Percentiles rank a stretch among this genome's conserved stretches.
These are phyloP conservation scores for Mucor irregularis DNA, from an alignment of 371 early-diverging fungal species.

Conservation along the genomic window DNA sequence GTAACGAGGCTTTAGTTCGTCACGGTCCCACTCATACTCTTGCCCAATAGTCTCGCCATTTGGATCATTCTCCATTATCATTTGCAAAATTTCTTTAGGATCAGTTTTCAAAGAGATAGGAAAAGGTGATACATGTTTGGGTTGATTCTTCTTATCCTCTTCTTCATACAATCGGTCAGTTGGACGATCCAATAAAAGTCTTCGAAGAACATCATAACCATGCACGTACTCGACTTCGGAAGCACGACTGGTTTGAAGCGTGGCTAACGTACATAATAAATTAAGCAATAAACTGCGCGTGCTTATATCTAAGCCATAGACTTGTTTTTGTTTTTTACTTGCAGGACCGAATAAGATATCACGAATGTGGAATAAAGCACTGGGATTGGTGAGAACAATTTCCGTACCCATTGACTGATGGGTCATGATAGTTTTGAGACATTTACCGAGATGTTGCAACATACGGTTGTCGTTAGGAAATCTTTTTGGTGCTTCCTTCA, in stretches of 20 bases:
- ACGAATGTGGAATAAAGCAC: constrained; percentile 41
- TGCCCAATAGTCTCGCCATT: constrained; percentile 16
- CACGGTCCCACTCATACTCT: constrained; percentile 17
- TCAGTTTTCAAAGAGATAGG: constrained; percentile 48
- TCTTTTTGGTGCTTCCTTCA: constrained; percentile 44
- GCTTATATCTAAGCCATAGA: constrained; percentile 38
- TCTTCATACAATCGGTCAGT: constrained; percentile 23
- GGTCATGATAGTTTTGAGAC: constrained; percentile 50
- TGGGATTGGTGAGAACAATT: constrained; percentile 37
- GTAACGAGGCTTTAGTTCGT: constrained; percentile 37
- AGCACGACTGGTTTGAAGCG: constrained; percentile 34
- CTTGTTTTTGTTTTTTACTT: constrained; percentile 39
- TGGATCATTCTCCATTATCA: constrained; percentile 39
- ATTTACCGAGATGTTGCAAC: constrained; percentile 44
- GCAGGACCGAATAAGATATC: constrained; percentile 48
- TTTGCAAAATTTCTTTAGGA: constrained; percentile 38
- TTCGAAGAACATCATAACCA: constrained; percentile 51
- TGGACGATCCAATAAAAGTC: constrained; percentile 37
- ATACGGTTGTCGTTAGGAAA: constrained; percentile 37
- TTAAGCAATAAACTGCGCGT: constrained; percentile 40
- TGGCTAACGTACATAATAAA: constrained; percentile 46
- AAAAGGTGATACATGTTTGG: constrained; percentile 30
- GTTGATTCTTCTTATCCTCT: constrained; percentile 16
- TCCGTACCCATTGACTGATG: constrained; percentile 45
- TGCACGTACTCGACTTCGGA: constrained; percentile 32